phyloP scores from a whole-genome alignment of 2,329 filamentous ascomycete genomes.

The Aspergillus neoniger region DNA sequence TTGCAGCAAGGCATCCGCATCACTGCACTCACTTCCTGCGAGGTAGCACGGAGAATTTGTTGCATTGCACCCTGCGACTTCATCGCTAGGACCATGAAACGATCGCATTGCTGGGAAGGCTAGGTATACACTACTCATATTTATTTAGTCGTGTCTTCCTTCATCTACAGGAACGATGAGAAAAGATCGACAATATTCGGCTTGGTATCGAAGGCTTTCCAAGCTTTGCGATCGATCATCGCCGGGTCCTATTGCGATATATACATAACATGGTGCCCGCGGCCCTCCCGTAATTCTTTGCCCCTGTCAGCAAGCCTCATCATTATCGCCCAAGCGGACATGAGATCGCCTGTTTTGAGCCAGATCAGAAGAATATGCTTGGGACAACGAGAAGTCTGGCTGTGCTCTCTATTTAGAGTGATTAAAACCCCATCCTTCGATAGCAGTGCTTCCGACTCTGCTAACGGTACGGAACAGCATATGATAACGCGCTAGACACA shows the following conservation, averaged over 20 bases:
- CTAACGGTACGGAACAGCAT: neutral
- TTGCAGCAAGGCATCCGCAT: neutral
- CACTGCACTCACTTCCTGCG: neutral
- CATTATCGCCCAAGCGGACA: neutral
- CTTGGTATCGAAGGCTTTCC: neutral
- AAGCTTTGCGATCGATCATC: neutral
- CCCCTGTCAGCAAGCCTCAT: neutral
- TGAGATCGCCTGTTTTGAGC: neutral
- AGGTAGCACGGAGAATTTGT: neutral
- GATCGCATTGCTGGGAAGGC: neutral
- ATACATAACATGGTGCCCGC: neutral
- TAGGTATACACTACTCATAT: neutral
- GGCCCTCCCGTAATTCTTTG: neutral
- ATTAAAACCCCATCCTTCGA: neutral
- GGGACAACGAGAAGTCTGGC: too few species aligned
- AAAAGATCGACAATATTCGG: neutral
- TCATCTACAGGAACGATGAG: neutral
- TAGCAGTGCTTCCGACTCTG: neutral
- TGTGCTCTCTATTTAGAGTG: neutral
- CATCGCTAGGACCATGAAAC: neutral
- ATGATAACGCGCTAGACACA: neutral
- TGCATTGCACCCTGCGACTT: neutral
- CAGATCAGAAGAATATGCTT: neutral
- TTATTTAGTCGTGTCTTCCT: neutral
- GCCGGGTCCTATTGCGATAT: neutral